Evolutionary conservation across 176 grass and related monocot species (phyloP), one percentile per base, ranked within the genome.

Genomic region (Oryza coarctata): DNA sequence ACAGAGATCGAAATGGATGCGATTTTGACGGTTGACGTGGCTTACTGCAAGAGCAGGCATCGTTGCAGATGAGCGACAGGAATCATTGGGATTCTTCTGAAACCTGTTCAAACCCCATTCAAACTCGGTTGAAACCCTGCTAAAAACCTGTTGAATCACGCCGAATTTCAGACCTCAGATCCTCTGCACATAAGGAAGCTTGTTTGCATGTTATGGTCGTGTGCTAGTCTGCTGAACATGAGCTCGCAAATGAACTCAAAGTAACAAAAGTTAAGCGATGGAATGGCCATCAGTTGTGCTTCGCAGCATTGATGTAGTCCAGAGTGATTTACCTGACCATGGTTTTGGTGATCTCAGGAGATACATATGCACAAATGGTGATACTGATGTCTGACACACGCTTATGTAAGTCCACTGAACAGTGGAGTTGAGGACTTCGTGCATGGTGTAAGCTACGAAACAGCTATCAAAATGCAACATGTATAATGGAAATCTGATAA

Each of bases 261-360:
- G 49, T 52, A 52, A 57, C 50, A 22, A 12, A 22, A 57, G 50
- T n/a, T 57, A 18, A 23, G 22, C 10, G 55, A 58, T 55, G 50
- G 45, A 17, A 17, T 49, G 14, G 13, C 45, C 45, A 49, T 17
- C 45, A 17, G 45, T 49, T 49, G 14, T 12, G 40, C 40, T 12
- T 55, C 15, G 31, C 25, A 29, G 47, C 40, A 41, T 71, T 72
- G 23, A 40, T 47, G 12, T 18, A 34, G 45, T 63, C 28, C 17
- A n/a, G 11, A 76, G 18, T 14, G 74, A 55, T 75, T 52, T 35
- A 78, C 49, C 36, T 86, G 26, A 75, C 36, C 38, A 60, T 75
- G 33, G 10, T 55, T 89, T 39, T 63, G 71, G 23, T 36, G 29
- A 73, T 89, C 25, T 77, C 83, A 90, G 82, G 89, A 90, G 49